Conservation (phyloP, 2,329 filamentous ascomycete genomes). For the Waltergamsia citrina region DNA sequence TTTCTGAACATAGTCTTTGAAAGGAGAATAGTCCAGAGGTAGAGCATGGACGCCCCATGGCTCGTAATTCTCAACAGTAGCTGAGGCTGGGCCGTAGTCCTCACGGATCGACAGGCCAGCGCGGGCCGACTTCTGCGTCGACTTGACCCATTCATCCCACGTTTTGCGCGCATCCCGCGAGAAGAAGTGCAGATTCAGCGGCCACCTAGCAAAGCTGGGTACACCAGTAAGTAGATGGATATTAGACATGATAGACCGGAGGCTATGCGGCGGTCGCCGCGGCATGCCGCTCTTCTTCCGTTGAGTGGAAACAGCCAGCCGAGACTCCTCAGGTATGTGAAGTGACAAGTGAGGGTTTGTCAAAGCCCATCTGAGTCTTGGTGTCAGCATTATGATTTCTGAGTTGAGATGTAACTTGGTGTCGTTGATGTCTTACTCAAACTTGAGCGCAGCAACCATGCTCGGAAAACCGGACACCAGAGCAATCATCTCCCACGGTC, state of each 20-base stretch:
- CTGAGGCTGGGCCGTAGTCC: constrained; percentile 34
- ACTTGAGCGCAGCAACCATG: constrained; percentile 79
- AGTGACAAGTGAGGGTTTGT: constrained; percentile 74
- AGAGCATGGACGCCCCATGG: constrained; percentile 42
- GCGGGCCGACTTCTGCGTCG: constrained; percentile 36
- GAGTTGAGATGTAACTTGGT: too few relatives aligned
- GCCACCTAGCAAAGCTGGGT: constrained; percentile 75
- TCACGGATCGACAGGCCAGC: constrained; percentile 41
- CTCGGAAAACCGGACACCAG: constrained; percentile 85
- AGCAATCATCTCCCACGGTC: constrained; percentile 87
- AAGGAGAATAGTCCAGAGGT: constrained; percentile 42
- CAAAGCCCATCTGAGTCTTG: constrained; percentile 80
- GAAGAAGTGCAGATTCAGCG: constrained; percentile 74
- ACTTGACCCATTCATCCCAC: constrained; percentile 54
- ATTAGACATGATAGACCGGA: constrained; percentile 67
- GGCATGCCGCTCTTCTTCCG: constrained; percentile 44
- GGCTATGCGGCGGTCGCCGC: constrained; percentile 45
- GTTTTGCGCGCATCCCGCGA: constrained; percentile 54
- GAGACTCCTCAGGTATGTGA: constrained; percentile 59
- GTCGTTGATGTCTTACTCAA: too few relatives aligned
- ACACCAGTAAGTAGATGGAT: constrained; percentile 73
- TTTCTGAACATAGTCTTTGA: constrained; percentile 47
- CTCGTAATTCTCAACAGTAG: background rate
- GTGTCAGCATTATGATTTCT: too few relatives aligned
- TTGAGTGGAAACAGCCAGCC: constrained; percentile 43